phyloP scores from a whole-genome alignment of 129 eudicot species.

The Tanacetum coccineum region DNA sequence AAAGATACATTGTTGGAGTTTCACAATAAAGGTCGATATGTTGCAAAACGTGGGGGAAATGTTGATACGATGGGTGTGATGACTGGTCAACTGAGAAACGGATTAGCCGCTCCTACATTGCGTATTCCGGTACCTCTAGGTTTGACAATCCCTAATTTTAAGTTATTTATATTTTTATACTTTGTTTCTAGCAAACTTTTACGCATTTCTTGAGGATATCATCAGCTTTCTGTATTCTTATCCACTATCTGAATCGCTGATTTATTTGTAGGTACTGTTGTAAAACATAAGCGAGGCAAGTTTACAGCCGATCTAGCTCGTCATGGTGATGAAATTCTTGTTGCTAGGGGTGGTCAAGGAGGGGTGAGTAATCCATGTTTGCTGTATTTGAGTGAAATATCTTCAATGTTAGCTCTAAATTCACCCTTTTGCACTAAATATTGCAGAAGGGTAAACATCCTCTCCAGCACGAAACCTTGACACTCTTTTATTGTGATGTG shows the following conservation, averaged over 20 bases:
- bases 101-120: conserved; percentile 64
- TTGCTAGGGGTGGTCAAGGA: conserved; percentile 99
- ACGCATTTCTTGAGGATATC: not conserved
- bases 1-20: conserved; percentile 75
- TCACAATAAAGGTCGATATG: conserved; percentile 55
- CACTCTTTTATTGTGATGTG: no score
- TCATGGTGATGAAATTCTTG: conserved; percentile 90
- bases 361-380: conserved; percentile 54
- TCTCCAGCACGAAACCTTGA: no score
- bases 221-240: not conserved
- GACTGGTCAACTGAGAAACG: conserved; percentile 54
- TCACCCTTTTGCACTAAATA: no score
- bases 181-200: conserved; percentile 3
- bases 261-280: conserved; percentile 74
- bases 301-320: conserved; percentile 86
- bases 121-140: conserved; percentile 95
- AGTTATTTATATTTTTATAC: not conserved
- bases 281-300: conserved; percentile 86
- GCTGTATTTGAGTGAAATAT: conserved; percentile 15
- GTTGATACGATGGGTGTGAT: conserved; percentile 89
- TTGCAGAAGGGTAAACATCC: no score
- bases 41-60: conserved; percentile 95
- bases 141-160: conserved; percentile 22
- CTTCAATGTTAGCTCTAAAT: not conserved
- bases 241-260: not conserved